Evolutionary conservation across 176 grass and related monocot genomes (phyloP).

Genomic region (Carex parvula): DNA sequence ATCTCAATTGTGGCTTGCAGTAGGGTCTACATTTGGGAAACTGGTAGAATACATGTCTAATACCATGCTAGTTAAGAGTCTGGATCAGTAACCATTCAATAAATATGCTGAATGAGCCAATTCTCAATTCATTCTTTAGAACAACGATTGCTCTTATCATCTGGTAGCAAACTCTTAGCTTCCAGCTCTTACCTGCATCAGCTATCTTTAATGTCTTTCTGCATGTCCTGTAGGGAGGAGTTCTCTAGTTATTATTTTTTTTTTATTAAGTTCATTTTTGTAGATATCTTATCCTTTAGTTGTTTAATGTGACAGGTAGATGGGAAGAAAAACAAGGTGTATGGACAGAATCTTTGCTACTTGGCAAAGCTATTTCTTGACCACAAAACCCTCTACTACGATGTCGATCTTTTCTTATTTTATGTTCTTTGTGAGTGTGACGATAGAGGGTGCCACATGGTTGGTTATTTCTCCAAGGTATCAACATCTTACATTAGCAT

Average conservation of each 20-base stretch:
- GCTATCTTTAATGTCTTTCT: neutral
- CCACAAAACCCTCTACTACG: constrained; percentile 95
- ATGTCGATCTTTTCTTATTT: constrained; percentile 94
- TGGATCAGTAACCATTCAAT: neutral
- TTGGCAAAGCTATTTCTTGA: constrained; percentile 98
- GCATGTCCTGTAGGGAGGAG: neutral
- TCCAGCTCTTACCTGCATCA: neutral
- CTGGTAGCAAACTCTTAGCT: neutral
- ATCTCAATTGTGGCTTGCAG: neutral
- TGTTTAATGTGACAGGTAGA: constrained; percentile 57
- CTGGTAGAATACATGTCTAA: neutral
- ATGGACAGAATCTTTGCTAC: constrained; percentile 96
- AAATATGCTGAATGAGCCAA: neutral
- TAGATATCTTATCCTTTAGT: constrained; percentile 7
- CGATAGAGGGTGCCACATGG: constrained; percentile 98
- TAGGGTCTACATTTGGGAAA: neutral
- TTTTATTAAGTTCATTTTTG: neutral
- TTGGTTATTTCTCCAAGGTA: constrained; percentile 99
- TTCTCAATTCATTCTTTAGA: neutral
- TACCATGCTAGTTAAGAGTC: neutral
- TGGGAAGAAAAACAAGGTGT: constrained; percentile 99
- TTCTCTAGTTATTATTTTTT: neutral
- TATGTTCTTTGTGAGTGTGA: constrained; percentile 99
- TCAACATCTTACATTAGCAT: neutral
- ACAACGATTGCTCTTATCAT: neutral